Evolutionary conservation across 805 yeast species (phyloP).

Genomic region (Osmozyma mogii): DNA sequence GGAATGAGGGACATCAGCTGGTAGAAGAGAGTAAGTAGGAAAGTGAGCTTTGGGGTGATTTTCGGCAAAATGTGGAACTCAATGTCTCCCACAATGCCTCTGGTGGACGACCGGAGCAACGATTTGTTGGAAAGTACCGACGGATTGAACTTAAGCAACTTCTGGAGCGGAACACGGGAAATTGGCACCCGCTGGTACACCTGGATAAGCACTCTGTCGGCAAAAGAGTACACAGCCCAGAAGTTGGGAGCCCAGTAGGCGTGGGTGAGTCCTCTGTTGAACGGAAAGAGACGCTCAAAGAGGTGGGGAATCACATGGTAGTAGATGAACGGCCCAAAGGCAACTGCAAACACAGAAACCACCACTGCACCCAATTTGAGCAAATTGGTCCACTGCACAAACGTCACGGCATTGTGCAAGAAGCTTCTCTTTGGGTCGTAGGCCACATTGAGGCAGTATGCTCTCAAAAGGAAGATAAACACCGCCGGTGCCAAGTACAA

Average conservation of each 20-base stretch:
- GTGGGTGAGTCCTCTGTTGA: slow-evolving; percentile 90
- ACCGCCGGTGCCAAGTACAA: slow-evolving; percentile 92
- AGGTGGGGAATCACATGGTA: slow-evolving; percentile 57
- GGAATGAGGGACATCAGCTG: slow-evolving; percentile 76
- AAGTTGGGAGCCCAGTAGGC: slow-evolving; percentile 99
- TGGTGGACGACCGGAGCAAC: slow-evolving; percentile 40
- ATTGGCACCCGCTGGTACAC: slow-evolving; percentile 30
- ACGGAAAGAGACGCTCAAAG: slow-evolving; percentile 73
- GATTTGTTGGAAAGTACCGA: slow-evolving; percentile 25
- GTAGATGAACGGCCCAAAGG: slow-evolving; percentile 74
- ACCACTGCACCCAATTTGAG: slow-evolving; percentile 59
- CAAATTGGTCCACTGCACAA: slow-evolving; percentile 48
- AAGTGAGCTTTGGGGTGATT: slow-evolving; percentile 70
- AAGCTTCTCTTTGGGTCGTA: slow-evolving; percentile 17
- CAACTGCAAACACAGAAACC: slow-evolving; percentile 48
- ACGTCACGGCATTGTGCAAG: slow-evolving; percentile 22
- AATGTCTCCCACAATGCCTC: slow-evolving; percentile 90
- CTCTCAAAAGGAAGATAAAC: slow-evolving; percentile 68
- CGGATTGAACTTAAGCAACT: slow-evolving; percentile 39
- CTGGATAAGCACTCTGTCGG: slow-evolving; percentile 61
- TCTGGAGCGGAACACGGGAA: slow-evolving; percentile 20
- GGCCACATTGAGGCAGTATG: slow-evolving; percentile 51
- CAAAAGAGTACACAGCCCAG: slow-evolving; percentile 89
- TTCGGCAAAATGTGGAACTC: slow-evolving; percentile 74
- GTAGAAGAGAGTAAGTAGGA: slow-evolving; percentile 73